phyloP scores from a whole-genome alignment of 257 asterid genomes.

The Solanum chiquidenum region DNA sequence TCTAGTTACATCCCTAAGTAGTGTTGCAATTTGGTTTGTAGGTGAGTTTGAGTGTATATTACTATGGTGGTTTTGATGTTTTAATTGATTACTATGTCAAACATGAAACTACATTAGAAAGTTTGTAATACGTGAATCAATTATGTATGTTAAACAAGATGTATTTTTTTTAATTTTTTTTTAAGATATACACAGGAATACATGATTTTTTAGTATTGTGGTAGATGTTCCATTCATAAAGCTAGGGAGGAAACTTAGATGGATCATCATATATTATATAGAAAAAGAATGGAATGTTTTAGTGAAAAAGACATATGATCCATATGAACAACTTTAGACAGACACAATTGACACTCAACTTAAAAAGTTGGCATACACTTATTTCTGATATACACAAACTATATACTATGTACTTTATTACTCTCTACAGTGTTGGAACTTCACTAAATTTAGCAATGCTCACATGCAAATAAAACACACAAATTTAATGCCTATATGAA shows the following conservation, averaged over 20 bases:
- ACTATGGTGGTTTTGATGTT: not conserved
- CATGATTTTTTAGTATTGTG: not conserved
- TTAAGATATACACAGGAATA: not conserved
- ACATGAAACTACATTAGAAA: not conserved
- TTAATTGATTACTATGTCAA: not conserved
- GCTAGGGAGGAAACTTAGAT: not conserved
- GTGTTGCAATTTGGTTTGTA: not conserved
- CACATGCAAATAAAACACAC: not conserved
- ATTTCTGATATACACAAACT: not conserved
- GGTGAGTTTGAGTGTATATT: not conserved
- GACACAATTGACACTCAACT: conserved; percentile 13
- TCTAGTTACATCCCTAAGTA: not conserved
- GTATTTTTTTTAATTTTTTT: not conserved
- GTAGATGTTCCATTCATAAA: not conserved
- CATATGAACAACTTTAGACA: conserved; percentile 9
- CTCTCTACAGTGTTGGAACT: not conserved
- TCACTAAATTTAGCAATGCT: not conserved
- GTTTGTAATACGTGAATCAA: not conserved
- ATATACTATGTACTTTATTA: not conserved
- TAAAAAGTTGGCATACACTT: conserved; percentile 6
- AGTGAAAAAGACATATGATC: conserved; percentile 15
- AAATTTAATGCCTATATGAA: not conserved
- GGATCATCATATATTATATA: not conserved
- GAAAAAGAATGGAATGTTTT: not conserved
- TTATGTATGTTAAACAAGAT: not conserved